Evolutionary conservation across 192 early-diverging fungal genomes (phyloP), one percentile per base, ranked within the genome.

Genomic region (Backusella macrospora): DNA sequence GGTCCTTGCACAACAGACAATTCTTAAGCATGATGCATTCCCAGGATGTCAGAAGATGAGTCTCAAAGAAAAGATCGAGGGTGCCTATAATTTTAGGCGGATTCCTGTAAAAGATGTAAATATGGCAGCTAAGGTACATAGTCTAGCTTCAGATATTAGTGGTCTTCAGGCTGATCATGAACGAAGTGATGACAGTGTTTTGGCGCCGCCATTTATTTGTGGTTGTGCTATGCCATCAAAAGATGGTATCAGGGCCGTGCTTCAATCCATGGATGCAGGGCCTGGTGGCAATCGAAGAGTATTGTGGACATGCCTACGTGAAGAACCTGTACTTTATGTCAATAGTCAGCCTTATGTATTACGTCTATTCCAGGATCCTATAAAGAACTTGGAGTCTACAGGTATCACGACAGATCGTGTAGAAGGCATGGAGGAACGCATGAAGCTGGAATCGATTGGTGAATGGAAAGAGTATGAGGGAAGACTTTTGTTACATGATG

Each of bases 261-360:
- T 88, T 16, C 62, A 78, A 10, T 62, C 77, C 16, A 83, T 88
- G 71, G 62, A 78, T 47, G 88, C 90, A 5, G 84, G 83, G 2
- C 88, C 88, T 12, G 55, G 66, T 13, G 80, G 80, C 4, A 78
- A 74, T 6, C 67, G 85, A 34, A 78, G 62, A 45, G 71, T 90
- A 4, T 37, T 89, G 8, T 91, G 90, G 90, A 91, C 90, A 8
- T 87, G 82, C 21, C 62, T 91, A 52, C 78, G 90, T 29, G 90
- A 91, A 74, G 90, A 91, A 66, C 90, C 90, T 2, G 88, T 90
- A 1, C 52, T 91, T 14, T 91, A 91, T 74, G 81, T 91, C 62
- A 86, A 86, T 70, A 81, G 81, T 3, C 68, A 81, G 6, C 90
- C 90, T 6, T 89, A 86, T 75, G 90, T 91, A 1, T 64, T 91